Percentiles rank a stretch among this genome's conserved stretches.
Evolutionary conservation across 345 rosid species (phyloP).

Genomic region (Kernera saxatilis): DNA sequence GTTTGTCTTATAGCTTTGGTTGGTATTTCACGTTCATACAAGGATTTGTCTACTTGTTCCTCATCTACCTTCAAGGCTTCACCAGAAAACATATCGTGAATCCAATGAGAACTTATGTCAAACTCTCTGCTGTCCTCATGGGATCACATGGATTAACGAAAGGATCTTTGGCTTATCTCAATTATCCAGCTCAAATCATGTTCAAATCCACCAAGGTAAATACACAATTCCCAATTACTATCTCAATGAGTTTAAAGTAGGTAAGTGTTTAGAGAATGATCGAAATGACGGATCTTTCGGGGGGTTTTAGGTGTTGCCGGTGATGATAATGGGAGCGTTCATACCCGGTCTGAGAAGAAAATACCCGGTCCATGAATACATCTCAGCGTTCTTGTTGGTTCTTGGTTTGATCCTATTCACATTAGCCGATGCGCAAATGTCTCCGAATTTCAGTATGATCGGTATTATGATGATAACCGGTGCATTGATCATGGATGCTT

Average conservation of each 20-base stretch:
- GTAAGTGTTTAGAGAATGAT: background rate
- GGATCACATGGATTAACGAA: slow-evolving; percentile 96
- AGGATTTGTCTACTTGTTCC: slow-evolving; percentile 86
- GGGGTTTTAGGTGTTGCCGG: slow-evolving; percentile 65
- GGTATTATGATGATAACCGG: slow-evolving; percentile 90
- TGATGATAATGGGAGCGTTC: slow-evolving; percentile 96
- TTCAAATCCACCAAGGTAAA: slow-evolving; percentile 94
- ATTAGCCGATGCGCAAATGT: slow-evolving; percentile 86
- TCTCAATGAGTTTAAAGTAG: background rate
- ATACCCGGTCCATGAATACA: slow-evolving; percentile 73
- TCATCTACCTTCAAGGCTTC: slow-evolving; percentile 92
- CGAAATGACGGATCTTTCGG: background rate
- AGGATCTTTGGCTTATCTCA: slow-evolving; percentile 93
- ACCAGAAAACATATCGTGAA: slow-evolving; percentile 84
- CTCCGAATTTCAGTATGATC: slow-evolving; percentile 78
- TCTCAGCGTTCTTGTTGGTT: slow-evolving; percentile 76
- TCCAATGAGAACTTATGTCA: slow-evolving; percentile 92
- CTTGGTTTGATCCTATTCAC: slow-evolving; percentile 88
- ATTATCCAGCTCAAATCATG: slow-evolving; percentile 98
- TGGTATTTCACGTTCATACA: slow-evolving; percentile 98
- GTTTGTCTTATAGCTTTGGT: slow-evolving; percentile 62
- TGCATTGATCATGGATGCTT: slow-evolving; percentile 83
- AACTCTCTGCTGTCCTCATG: slow-evolving; percentile 97
- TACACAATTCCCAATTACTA: background rate
- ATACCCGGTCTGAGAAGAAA: slow-evolving; percentile 89